phyloP scores from a whole-genome alignment of 306 rosid species.

The Lathyrus tuberosus region DNA sequence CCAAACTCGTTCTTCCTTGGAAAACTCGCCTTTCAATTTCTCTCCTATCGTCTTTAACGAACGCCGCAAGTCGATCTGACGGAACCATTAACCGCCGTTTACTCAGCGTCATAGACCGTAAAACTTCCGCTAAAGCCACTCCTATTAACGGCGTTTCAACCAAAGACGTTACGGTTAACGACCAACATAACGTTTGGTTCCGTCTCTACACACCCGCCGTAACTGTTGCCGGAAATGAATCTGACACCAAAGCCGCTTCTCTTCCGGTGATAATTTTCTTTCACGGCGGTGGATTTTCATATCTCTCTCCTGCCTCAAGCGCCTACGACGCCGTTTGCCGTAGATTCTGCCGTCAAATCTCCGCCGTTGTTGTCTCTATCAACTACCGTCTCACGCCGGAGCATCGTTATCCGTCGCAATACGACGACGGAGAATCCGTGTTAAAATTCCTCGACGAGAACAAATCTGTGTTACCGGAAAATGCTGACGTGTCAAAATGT shows the following conservation, averaged over 20 bases:
- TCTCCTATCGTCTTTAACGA: constrained; percentile 31
- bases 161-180: constrained; percentile 57
- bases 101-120: constrained; percentile 49
- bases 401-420: constrained; percentile 61
- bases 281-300: constrained; percentile 64
- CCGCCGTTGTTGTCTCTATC: constrained; percentile 64
- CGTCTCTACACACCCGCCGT: constrained; percentile 52
- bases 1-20: constrained; percentile 51
- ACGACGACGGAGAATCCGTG: constrained; percentile 74
- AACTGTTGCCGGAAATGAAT: neutral
- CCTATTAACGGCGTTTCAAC: constrained; percentile 59
- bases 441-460: constrained; percentile 47
- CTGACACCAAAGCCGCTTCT: neutral
- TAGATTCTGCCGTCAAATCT: constrained; percentile 42
- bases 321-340: constrained; percentile 60
- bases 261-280: constrained; percentile 38
- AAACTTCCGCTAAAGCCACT: constrained; percentile 32
- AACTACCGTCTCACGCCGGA: constrained; percentile 80
- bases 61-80: constrained; percentile 46
- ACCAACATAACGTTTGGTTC: constrained; percentile 55
- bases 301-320: constrained; percentile 45
- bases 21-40: constrained; percentile 43
- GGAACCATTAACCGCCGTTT: constrained; percentile 76
- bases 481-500: constrained; percentile 56
- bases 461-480: constrained; percentile 39